Conservation (phyloP, 805 yeast genomes). For the Teunomyces tritomae region DNA sequence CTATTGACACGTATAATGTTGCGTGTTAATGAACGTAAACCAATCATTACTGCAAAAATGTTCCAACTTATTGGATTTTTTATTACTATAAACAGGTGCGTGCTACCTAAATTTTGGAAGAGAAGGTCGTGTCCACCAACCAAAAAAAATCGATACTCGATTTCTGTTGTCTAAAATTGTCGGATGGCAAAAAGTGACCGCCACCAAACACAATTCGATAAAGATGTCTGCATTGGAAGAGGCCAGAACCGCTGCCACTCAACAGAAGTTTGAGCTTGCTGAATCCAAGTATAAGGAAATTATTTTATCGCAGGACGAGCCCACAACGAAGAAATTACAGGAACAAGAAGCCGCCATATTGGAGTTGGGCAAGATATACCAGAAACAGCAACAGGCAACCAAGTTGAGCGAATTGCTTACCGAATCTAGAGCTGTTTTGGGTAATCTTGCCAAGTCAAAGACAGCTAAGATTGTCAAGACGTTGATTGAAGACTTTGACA, state of each 20-base stretch:
- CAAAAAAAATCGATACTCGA: background rate
- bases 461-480: constrained; percentile 86
- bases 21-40: background rate
- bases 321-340: constrained; percentile 28
- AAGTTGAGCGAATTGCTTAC: constrained; percentile 62
- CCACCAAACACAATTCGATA: background rate
- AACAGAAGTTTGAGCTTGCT: constrained; percentile 52
- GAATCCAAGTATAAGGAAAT: constrained; percentile 57
- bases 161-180: background rate
- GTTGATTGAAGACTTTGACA: constrained; percentile 75
- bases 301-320: constrained; percentile 24
- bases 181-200: constrained; percentile 8
- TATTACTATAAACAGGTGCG: no score
- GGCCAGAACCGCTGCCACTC: constrained; percentile 59
- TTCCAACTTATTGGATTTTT: no score
- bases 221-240: constrained; percentile 41
- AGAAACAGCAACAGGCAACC: constrained; percentile 42
- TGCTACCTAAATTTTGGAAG: background rate
- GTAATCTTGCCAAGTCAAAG: constrained; percentile 85
- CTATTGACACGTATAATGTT: background rate
- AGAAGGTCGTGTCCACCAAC: background rate
- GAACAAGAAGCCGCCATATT: constrained; percentile 65
- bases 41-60: background rate
- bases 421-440: constrained; percentile 67
- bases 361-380: constrained; percentile 74